Evolutionary conservation across 2,329 filamentous ascomycete genomes (phyloP).

Genomic region (Colletotrichum sp.): DNA sequence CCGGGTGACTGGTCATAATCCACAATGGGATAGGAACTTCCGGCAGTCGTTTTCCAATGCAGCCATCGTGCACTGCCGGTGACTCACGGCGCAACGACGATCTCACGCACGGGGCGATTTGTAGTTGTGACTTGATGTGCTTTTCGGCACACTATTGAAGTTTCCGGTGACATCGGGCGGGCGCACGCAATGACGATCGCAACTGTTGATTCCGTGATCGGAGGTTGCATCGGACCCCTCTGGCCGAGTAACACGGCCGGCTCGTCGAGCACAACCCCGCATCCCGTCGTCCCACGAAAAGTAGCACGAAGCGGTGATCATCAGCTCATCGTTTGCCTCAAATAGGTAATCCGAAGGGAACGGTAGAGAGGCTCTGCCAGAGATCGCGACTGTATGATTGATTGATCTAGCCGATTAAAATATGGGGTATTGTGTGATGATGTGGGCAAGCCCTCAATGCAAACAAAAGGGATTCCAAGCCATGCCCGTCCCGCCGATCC

Average conservation of each 20-base stretch:
- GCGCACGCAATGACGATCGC: not conserved
- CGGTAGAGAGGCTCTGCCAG: not conserved
- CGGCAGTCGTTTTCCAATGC: not conserved
- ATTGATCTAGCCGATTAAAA: not conserved
- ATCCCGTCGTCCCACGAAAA: not conserved
- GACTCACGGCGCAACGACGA: not conserved
- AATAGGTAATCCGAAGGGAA: not conserved
- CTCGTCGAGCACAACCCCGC: not conserved
- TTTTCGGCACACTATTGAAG: not conserved
- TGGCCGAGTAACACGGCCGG: not conserved
- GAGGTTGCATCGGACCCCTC: not conserved
- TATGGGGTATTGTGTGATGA: not conserved
- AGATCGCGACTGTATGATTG: not conserved
- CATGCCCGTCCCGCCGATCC: not conserved
- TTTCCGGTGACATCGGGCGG: not conserved
- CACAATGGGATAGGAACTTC: not conserved
- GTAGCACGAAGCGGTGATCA: not conserved
- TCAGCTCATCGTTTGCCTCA: not conserved
- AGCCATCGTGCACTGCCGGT: not conserved
- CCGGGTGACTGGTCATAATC: not conserved
- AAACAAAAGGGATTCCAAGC: not conserved
- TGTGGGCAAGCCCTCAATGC: not conserved
- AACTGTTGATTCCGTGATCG: not conserved
- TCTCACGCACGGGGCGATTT: not conserved
- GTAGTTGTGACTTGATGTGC: not conserved